Evolutionary conservation across 371 early-diverging fungal species (phyloP), one percentile per base, ranked within the genome.

Genomic region (Funneliformis caledonium): DNA sequence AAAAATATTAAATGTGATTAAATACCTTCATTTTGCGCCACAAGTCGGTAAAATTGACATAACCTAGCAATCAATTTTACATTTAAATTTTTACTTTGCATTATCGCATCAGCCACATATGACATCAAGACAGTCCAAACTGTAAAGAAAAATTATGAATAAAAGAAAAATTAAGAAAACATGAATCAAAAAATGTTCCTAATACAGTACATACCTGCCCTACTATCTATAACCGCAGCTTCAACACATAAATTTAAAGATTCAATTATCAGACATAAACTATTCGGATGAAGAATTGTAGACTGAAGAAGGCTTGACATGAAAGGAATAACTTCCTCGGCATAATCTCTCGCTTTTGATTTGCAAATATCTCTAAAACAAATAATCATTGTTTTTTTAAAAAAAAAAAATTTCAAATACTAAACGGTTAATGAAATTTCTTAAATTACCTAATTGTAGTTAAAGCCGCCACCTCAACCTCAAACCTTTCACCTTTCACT

Each of bases 341-440:
- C 19, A 43, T 79, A 72, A 60, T 43, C 42, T n/a, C 26, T 42
- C 4, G 50, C 72, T 9, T 72, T 43, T 1, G 72, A 26, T 43
- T 61, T 68, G 70, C 72, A 79, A 59, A 79, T 79, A 45, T 79
- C 80, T 61, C 80, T 79, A 70, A 45, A 67, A 68, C 48, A 42
- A 50, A 59, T 22, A 3, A 47, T 37, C n/a, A 4, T 60, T 76
- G 42, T 22, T 26, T 61, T 62, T 22, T 76, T n/a, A 31, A 74
- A 9, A 50, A 50, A 50, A 50, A 50, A 5, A 6, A 52, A 10
- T 22, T 59, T 5, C 19, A 62, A 22, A 62, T 9, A 62, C 6
- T 26, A n/a, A 33, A 47, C 6, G 26, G 26, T 26, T 26, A 26
- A 26, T 26, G 26, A 26, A 26, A 26, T 37, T 37, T 37, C 37